Base-by-base conservation (phyloP, 331 rosid genomes). In the Rosa hybrid region DNA sequence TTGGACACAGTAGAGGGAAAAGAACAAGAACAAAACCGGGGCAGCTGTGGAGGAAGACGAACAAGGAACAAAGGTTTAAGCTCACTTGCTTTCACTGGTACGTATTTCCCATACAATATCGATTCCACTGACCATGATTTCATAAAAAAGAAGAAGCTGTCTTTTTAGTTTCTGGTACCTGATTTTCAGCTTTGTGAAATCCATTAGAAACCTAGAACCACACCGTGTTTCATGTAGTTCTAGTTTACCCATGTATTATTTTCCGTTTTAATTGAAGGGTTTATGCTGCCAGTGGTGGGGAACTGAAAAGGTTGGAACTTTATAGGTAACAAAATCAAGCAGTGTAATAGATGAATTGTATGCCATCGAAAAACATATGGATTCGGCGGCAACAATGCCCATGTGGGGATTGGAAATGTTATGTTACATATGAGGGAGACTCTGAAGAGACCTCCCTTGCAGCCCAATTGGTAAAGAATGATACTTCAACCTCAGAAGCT, bases 341-440 rank as follows among this genome's bases (percentile, higher is more conserved):
- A 75, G 62, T 38, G 71, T 60, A 60, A 78, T 38, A 20, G 63
- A 92, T 96, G 99, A 65, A 85, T 4, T 83, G 92, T 16, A 57
- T 85, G 38, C 89, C 96, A 27, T 85, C 91, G 4, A 93, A 89
- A 80, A 91, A 83, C 84, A 82, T 92, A 75, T 96, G 99, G 96
- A 91, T 93, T 86, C 89, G 91, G 75, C 82, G 94, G 83, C 97
- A 91, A 62, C 97, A 91, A 85, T 96, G 98, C 86, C 99, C 99
- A 14, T 96, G 99, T 84, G 97, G 99, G 68, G 99, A 96, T 89
- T 96, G 98, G 99, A 93, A 93, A 68, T 96, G 99, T 80, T 93
- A 87, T 70, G 82, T 93, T 78, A 86, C 96, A 18, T 74, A 81
- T 78, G 97, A 93, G 69, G 89, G 93, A 16, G 96, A 90, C 69